Conservation (phyloP, 2,329 filamentous ascomycete species). For the Colletotrichum agaves region DNA sequence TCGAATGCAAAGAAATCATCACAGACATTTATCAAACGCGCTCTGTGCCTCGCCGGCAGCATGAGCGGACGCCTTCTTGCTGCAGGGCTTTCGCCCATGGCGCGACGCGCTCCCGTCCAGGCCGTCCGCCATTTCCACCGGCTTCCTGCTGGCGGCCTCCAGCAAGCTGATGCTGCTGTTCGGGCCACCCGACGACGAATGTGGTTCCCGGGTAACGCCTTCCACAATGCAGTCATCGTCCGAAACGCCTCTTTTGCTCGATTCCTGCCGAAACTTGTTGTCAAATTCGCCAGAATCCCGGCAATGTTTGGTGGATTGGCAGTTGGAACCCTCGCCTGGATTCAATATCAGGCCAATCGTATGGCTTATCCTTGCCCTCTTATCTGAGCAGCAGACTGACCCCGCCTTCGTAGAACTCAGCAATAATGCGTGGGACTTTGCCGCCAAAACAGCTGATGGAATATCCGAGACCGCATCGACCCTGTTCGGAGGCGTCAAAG, state of each 20-base stretch:
- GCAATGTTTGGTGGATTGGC: slow-evolving; percentile 92
- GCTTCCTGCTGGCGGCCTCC: slow-evolving; percentile 74
- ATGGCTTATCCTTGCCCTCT: slow-evolving; percentile 48
- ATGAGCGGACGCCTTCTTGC: slow-evolving; percentile 83
- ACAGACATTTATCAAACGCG: neutral
- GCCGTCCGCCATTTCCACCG: slow-evolving; percentile 73
- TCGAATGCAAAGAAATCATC: slow-evolving; percentile 23
- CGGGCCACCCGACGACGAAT: slow-evolving; percentile 70
- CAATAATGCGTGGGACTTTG: slow-evolving; percentile 80
- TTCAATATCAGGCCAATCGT: slow-evolving; percentile 96
- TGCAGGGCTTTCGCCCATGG: slow-evolving; percentile 74
- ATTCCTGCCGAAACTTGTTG: slow-evolving; percentile 84
- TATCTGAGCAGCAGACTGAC: slow-evolving; percentile 7
- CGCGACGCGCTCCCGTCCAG: slow-evolving; percentile 68
- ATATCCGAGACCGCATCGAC: slow-evolving; percentile 75
- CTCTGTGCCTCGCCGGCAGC: slow-evolving; percentile 44
- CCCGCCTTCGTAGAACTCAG: slow-evolving; percentile 68
- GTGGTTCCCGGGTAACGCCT: slow-evolving; percentile 84
- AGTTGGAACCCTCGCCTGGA: slow-evolving; percentile 87
- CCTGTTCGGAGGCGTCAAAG: slow-evolving; percentile 77
- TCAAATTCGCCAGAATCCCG: slow-evolving; percentile 88
- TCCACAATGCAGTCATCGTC: slow-evolving; percentile 80
- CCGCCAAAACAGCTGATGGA: slow-evolving; percentile 77
- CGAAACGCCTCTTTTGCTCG: slow-evolving; percentile 73
- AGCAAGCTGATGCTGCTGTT: slow-evolving; percentile 72